Base-by-base conservation (phyloP, 345 rosid species). In the Leavenworthia alabamica region DNA sequence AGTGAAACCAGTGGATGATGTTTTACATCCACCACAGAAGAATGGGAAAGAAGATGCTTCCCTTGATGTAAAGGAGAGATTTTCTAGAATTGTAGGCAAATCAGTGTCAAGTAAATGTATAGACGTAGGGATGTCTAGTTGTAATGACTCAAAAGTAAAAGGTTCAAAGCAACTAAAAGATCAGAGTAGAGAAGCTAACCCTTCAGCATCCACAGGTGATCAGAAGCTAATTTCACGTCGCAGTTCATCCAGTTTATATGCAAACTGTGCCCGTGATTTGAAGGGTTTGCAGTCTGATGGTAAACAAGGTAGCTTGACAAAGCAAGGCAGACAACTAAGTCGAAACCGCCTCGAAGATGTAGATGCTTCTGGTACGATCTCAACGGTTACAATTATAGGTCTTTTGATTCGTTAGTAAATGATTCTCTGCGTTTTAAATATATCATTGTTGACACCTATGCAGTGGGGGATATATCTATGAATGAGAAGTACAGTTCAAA, bases 1-100 rank as follows among this genome's bases (percentile, higher is more conserved):
- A 75, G 77, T 80, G 75, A 86, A 79, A 78, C 80, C 73, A 62
- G 85, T 77, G 27, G 86, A 88, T 70, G 96, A 84, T 71, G 79
- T 66, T 68, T 39, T 77, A 71, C 78, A 70, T 73, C 84, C 70
- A 54, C 83, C 77, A 68, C 82, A 63, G 56, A 88, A 68, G 73
- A 77, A 67, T 33, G 37, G 39, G 22, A 80, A 80, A 64, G 83
- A 78, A 52, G 64, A 67, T 66, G 41, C 62, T 15, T 74, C 82
- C 58, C 46, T 50, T 73, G 83, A 82, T 71, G 14, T 47, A n/a
- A 87, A 81, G 76, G 95, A 82, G 48, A 83, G 80, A 20, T 13
- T 77, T 67, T 28, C 69, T 57, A 84, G 78, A 75, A 64, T 73
- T 58, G 60, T 84, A 52, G 77, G 78, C 66, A 93, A 81, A 75